Percentiles rank a stretch among this genome's conserved stretches.
These are phyloP conservation scores for Podaxis sp. DNA, from an alignment of 768 basidiomycete species.

Conservation along the genomic window DNA sequence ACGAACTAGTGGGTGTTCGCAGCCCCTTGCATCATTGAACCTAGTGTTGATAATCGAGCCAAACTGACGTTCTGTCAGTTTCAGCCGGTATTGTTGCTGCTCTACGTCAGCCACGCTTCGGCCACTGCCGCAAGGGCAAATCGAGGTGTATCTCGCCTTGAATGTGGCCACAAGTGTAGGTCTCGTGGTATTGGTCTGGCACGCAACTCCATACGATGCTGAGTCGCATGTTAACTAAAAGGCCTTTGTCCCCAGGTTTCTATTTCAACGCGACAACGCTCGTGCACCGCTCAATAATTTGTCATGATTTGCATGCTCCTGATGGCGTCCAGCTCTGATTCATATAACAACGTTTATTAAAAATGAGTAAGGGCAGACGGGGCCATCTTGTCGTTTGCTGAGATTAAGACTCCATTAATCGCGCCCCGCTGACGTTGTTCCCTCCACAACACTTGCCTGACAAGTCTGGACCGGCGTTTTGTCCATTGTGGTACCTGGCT, in stretches of 20 bases:
- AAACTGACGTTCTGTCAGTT: background rate
- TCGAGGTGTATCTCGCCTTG: background rate
- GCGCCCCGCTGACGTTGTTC: background rate
- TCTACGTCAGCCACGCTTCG: background rate
- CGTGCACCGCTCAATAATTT: background rate
- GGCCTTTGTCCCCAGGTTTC: too few relatives aligned
- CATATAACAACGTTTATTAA: background rate
- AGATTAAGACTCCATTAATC: background rate
- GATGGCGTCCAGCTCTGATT: background rate
- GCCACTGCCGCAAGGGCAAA: background rate
- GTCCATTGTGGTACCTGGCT: background rate
- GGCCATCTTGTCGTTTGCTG: background rate
- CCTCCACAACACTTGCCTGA: background rate
- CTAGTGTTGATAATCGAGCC: background rate
- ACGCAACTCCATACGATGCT: too few relatives aligned
- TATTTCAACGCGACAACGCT: too few relatives aligned
- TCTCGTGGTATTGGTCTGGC: too few relatives aligned
- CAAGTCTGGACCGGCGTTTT: background rate
- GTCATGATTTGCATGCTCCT: background rate
- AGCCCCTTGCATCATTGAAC: constrained; percentile 13
- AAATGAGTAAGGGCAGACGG: too few relatives aligned
- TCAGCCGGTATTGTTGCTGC: background rate
- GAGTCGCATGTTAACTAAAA: too few relatives aligned
- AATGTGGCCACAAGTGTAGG: too few relatives aligned
- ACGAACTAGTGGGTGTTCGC: background rate